Base-by-base conservation (phyloP, 2,329 filamentous ascomycete genomes). In the Penicillium decumbens region DNA sequence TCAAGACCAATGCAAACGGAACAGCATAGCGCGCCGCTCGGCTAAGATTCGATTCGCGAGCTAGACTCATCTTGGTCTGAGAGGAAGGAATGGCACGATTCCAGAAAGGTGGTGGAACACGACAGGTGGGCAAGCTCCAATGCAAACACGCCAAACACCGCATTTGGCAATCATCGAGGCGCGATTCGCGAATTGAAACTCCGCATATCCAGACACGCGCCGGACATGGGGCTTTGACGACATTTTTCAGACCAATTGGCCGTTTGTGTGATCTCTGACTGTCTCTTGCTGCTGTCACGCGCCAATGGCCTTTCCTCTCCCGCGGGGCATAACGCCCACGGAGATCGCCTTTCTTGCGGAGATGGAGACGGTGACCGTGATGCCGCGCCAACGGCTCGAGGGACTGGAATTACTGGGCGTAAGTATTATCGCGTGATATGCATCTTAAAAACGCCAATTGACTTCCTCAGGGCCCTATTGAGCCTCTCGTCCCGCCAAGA, bases 271-370 rank as follows among this genome's bases (percentile, higher is more conserved):
- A 20, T 43, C 27, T 39, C 32, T 45, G 38, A 29, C 29, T 27
- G n/a, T 24, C 29, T 18, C 24, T 35, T 25, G 24, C 28, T 32
- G 25, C 23, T 3, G 20, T 23, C 37, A 33, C 12, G 28, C 41
- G 8, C 25, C 58, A 47, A 84, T 85, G 82, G 81, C 81, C 44
- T 77, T 83, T 58, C 80, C 80, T 56, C 75, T 84, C 37, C 79
- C 80, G 33, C 75, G 79, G 55, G 81, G 85, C 70, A 80, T 96
- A 39, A 86, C 88, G 61, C 89, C 93, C 51, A 79, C 88, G 56
- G 93, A 98, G 74, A 87, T 95, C 40, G 88, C 90, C 43, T 98
- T 97, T 66, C 77, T 97, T 25, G 95, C 91, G 71, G 93, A 98
- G 75, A 97, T 96, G 90, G 92, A 97, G 75, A 82, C 89, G 63